A percentile compares a stretch with the other conserved stretches of the same genome.
Conservation (phyloP, 257 asterid genomes). For the Salvia rosmarinus region DNA sequence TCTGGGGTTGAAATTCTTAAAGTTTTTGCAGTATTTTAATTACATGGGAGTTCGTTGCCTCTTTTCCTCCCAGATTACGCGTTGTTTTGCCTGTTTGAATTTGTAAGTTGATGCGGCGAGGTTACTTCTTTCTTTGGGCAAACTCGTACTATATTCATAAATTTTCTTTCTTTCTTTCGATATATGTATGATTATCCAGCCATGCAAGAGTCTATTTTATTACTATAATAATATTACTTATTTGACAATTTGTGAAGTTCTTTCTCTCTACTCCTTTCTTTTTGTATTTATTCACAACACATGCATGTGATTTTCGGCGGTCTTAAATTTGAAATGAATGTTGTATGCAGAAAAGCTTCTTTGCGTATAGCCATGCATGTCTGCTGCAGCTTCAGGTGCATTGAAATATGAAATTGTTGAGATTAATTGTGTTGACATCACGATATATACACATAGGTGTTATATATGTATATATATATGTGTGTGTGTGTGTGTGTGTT, state of each 20-base stretch:
- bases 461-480: no score
- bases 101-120: not conserved
- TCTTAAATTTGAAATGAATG: conserved; percentile 27
- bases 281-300: not conserved
- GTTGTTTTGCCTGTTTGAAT: conserved; percentile 24
- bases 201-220: conserved; percentile 38
- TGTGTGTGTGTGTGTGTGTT: no score
- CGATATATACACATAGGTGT: no score
- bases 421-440: conserved; percentile 20
- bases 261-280: not conserved
- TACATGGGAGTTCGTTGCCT: conserved; percentile 8
- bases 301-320: conserved; percentile 31
- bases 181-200: conserved; percentile 7
- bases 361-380: conserved; percentile 30
- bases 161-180: conserved; percentile 26
- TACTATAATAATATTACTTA: not conserved
- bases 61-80: conserved; percentile 30
- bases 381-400: conserved; percentile 42
- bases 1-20: conserved; percentile 25
- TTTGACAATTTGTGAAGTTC: conserved; percentile 3
- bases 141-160: conserved; percentile 31
- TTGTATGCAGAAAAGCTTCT: conserved; percentile 32
- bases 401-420: conserved; percentile 18
- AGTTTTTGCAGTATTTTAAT: not conserved
- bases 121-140: conserved; percentile 40